Base-by-base conservation (phyloP, 192 early-diverging fungal species). In the Thamnidium elegans region DNA sequence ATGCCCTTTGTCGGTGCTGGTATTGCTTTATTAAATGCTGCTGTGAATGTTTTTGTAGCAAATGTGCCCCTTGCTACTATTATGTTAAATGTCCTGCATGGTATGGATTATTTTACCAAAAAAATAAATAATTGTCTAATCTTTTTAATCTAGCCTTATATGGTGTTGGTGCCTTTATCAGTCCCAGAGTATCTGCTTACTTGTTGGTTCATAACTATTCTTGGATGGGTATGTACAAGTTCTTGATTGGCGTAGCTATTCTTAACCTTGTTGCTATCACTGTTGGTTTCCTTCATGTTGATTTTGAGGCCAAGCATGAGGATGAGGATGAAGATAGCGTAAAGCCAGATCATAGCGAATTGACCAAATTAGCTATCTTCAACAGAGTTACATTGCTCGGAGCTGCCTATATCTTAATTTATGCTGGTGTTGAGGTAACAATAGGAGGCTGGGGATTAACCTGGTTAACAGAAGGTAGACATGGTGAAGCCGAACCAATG, bases 371-470 rank as follows among this genome's bases (percentile, higher is more conserved):
- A 3, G 58, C 71, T 23, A 62, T 68, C 53, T 39, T 63, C 9
- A 63, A 67, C 26, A 47, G 58, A 15, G 52, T 68, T 15, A 76
- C 74, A 30, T 45, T 63, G 26, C 15, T 76, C 2, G 47, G 31
- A 3, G 74, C 74, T 14, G 23, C 47, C 26, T 76, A 67, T 46
- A 58, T 76, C 14, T 50, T 76, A 4, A 44, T 68, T 32, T 76
- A 76, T 62, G 74, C 71, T 10, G 74, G 74, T 8, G 31, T 76
- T 30, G 74, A 76, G 50, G 62, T 71, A 30, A 71, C 66, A 20
- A n/a, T 76, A 5, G 74, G 74, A 36, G 65, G 65, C 20, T 76
- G 74, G 74, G 65, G 65, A 17, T 76, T 67, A 17, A 68, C 65
- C 11, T 76, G 59, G 47, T 32, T 76, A 14, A 71, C 66, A 5